A percentile compares a stretch with the other conserved stretches of the same genome.
Evolutionary conservation across 805 yeast genomes (phyloP).

Genomic region (Zygosaccharomyces lentus): DNA sequence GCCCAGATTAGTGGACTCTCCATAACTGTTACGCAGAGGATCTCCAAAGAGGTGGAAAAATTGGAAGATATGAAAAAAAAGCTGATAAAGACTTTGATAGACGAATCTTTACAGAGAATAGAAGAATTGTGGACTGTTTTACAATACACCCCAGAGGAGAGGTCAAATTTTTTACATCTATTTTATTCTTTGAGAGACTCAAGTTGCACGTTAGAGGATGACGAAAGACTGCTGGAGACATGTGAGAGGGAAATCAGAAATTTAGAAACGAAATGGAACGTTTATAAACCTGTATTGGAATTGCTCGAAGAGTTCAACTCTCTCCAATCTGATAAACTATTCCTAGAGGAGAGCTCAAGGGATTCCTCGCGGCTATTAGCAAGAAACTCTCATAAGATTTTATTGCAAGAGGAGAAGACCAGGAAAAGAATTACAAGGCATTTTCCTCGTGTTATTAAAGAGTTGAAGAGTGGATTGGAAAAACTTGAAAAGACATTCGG

Average conservation of each 20-base stretch:
- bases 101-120: conserved; percentile 56
- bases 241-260: conserved; percentile 61
- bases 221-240: conserved; percentile 55
- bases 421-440: conserved; percentile 63
- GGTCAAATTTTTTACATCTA: conserved; percentile 42
- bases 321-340: conserved; percentile 54
- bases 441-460: conserved; percentile 59
- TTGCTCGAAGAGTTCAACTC: conserved; percentile 53
- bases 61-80: conserved; percentile 57
- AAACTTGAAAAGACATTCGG: conserved; percentile 45
- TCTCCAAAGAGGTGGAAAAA: conserved; percentile 52
- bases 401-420: conserved; percentile 73
- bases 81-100: conserved; percentile 63
- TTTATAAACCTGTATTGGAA: conserved; percentile 51
- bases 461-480: conserved; percentile 44
- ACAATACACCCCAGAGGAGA: conserved; percentile 52
- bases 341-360: conserved; percentile 63
- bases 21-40: conserved; percentile 43
- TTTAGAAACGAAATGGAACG: conserved; percentile 47
- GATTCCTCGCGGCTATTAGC: conserved; percentile 76
- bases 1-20: conserved; percentile 45
- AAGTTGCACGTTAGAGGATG: conserved; percentile 35
- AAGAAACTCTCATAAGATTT: conserved; percentile 71
- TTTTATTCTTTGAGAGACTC: conserved; percentile 14
- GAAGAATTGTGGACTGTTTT: conserved; percentile 58